These are phyloP conservation scores for Nematocida parisii DNA, from an alignment of 371 early-diverging fungal genomes.

Conservation along the genomic window DNA sequence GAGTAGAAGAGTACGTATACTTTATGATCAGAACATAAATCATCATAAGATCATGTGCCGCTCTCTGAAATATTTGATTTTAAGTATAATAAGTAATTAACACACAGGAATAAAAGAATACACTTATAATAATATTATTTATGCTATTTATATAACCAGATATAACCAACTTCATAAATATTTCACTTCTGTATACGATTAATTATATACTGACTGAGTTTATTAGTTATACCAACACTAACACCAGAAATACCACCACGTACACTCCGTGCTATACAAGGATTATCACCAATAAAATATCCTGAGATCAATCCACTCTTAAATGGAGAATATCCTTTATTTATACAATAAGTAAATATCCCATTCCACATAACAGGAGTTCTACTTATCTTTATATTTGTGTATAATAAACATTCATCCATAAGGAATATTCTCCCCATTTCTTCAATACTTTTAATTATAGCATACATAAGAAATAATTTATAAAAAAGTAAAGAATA, in stretches of 20 bases:
- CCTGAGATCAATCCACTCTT: slow-evolving; percentile 34
- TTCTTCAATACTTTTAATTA: slow-evolving; percentile 52
- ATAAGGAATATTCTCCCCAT: slow-evolving; percentile 29
- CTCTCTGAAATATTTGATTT: too few species aligned
- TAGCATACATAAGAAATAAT: slow-evolving; percentile 16
- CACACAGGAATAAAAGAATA: too few species aligned
- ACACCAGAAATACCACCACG: slow-evolving; percentile 27
- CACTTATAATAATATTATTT: too few species aligned
- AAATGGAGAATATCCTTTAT: slow-evolving; percentile 23
- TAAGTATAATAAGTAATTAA: too few species aligned
- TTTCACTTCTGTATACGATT: not conserved
- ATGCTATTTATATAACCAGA: too few species aligned
- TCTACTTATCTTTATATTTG: not conserved
- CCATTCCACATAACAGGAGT: slow-evolving; percentile 47
- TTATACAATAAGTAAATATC: slow-evolving; percentile 2
- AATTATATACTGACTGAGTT: not conserved
- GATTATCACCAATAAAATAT: not conserved
- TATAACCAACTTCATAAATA: too few species aligned
- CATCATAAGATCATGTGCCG: too few species aligned
- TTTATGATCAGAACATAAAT: too few species aligned
- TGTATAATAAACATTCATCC: not conserved
- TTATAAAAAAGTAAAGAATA: not conserved
- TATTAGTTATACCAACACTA: not conserved
- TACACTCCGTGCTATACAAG: not conserved
- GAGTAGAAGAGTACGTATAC: too few species aligned